Evolutionary conservation across 2,329 filamentous ascomycete genomes (phyloP), one percentile per base, ranked within the genome.

Genomic region (Diplocarpon rosae): DNA sequence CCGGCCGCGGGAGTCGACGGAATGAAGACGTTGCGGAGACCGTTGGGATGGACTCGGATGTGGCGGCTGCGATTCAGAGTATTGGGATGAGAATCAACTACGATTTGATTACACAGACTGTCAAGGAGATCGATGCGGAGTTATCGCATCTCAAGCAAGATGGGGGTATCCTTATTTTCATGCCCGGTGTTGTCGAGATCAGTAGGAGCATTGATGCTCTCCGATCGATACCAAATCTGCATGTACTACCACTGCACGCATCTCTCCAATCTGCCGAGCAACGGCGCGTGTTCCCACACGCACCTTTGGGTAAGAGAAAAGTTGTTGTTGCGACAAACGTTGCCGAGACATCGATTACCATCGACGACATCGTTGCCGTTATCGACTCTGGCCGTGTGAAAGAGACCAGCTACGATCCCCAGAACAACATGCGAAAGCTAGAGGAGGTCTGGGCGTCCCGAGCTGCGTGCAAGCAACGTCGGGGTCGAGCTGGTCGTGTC

Each of bases 281-380:
- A 63, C 83, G 85, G 49, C 76, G 79, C 17, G 92, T 98, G 0
- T 98, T 98, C 61, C 72, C 77, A 24, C 71, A 72, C 12, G 68
- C 92, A 4, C 89, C 90, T 0, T 63, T 68, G 2, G 88, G 88
- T 0, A 89, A 86, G 65, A 76, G 92, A 30, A 98, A 98, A 65
- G 78, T 98, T 11, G 85, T 98, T 29, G 85, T 90, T 6, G 86
- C 92, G 1, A 98, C 92, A 36, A 98, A 98, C 58, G 90, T 98
- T 2, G 92, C 92, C 1, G 92, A 98, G 63, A 98, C 92, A 0
- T 96, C 92, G 2, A 96, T 98, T 62, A 98, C 92, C 0, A 98
- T 98, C 48, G 89, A 95, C 60, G 92, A 98, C 60, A 85, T 98
- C 42, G 85, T 96, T 2, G 90, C 86, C 2, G 92, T 98, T 37